Evolutionary conservation across 2,329 filamentous ascomycete genomes (phyloP).

Genomic region (Fusarium sp.): DNA sequence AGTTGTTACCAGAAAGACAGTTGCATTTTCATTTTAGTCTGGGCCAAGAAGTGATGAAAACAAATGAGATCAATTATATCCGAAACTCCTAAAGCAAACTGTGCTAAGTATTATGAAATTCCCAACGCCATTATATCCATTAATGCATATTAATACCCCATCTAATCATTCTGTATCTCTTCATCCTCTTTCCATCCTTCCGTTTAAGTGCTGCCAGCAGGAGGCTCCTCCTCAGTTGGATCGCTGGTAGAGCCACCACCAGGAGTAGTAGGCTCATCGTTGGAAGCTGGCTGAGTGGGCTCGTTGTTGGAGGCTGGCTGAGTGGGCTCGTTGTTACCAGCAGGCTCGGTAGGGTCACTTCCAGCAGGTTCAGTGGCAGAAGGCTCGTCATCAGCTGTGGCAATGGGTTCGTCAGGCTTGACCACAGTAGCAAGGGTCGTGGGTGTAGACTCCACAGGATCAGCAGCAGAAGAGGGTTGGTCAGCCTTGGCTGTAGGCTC

Average conservation of each 20-base stretch:
- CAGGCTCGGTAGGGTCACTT: neutral
- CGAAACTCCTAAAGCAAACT: neutral
- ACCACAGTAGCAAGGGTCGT: slow-evolving; percentile 4
- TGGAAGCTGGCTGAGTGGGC: no score
- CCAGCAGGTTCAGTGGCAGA: neutral
- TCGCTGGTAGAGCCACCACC: no score
- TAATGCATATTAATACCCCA: neutral
- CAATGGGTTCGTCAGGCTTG: neutral
- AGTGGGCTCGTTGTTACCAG: no score
- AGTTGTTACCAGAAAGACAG: neutral
- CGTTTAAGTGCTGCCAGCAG: neutral
- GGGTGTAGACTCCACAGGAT: neutral
- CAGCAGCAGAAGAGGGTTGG: neutral
- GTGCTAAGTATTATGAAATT: neutral
- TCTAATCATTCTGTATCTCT: neutral
- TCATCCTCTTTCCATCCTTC: neutral
- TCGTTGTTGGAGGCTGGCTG: no score
- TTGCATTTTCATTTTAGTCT: rapidly evolving
- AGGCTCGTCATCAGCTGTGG: neutral
- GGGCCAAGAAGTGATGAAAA: neutral
- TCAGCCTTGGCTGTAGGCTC: neutral
- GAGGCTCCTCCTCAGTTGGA: no score
- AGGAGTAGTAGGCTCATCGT: no score
- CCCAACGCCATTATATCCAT: neutral
- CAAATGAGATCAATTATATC: neutral